These are phyloP conservation scores for Alternaria sp. DNA, from an alignment of 2,329 filamentous ascomycete genomes.

Conservation along the genomic window DNA sequence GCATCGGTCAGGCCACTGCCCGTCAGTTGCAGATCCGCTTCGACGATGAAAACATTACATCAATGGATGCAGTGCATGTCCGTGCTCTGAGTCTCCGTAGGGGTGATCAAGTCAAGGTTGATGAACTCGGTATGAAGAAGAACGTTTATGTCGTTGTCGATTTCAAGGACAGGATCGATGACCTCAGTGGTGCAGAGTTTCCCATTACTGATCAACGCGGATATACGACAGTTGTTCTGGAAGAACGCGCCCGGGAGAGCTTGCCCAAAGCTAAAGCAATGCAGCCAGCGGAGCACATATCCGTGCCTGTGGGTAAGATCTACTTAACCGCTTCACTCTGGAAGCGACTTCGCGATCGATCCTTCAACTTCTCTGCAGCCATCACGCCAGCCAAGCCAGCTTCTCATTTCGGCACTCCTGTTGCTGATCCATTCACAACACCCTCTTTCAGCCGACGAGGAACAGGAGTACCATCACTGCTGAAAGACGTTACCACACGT, in stretches of 20 bases:
- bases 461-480: conserved; percentile 28
- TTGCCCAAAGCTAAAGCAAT: conserved; percentile 27
- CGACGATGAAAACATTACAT: conserved; percentile 54
- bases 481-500: conserved; percentile 34
- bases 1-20: conserved; percentile 54
- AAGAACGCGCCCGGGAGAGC: conserved; percentile 51
- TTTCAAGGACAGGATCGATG: conserved; percentile 48
- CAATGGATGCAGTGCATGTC: conserved; percentile 50
- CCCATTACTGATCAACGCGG: conserved; percentile 52
- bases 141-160: conserved; percentile 53
- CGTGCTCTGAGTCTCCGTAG: conserved; percentile 51
- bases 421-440: conserved; percentile 49
- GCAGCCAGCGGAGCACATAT: conserved; percentile 34
- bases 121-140: conserved; percentile 52
- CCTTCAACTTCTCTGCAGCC: conserved; percentile 37
- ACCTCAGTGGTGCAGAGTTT: conserved; percentile 32
- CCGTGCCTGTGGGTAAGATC: conserved; percentile 50
- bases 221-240: conserved; percentile 48
- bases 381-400: conserved; percentile 23
- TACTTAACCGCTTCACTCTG: conserved; percentile 55
- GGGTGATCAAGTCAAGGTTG: conserved; percentile 57
- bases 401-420: conserved; percentile 34
- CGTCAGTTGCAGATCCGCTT: conserved; percentile 56
- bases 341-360: conserved; percentile 48
- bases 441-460: conserved; percentile 58